These are phyloP conservation scores for Heterobasidion occidentale DNA, from an alignment of 1,284 basidiomycete species.

Conservation along the genomic window DNA sequence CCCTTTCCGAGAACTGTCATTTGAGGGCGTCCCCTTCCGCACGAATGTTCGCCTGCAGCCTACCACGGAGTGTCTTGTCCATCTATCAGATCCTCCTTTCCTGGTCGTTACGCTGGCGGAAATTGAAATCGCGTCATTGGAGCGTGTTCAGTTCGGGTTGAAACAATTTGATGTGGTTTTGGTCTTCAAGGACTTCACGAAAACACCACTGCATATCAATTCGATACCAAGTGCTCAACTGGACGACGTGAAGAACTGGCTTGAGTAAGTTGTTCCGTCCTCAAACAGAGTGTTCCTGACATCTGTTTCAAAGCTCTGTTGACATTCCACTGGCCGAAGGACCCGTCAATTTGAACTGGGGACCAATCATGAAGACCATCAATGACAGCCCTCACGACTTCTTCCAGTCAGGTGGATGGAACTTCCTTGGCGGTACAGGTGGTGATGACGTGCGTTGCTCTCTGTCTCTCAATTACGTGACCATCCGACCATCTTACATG, in stretches of 20 bases:
- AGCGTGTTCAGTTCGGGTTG: conserved; percentile 94
- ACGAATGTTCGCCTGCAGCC: conserved; percentile 93
- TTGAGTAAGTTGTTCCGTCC: conserved; percentile 65
- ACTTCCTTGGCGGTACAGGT: conserved; percentile 74
- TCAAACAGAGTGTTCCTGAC: background rate
- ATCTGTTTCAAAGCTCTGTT: conserved; percentile 59
- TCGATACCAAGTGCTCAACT: conserved; percentile 87
- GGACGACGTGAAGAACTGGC: conserved; percentile 97
- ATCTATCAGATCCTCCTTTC: conserved; percentile 94
- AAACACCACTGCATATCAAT: conserved; percentile 88
- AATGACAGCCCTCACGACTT: conserved; percentile 95
- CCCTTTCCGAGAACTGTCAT: conserved; percentile 95
- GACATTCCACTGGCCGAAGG: conserved; percentile 96
- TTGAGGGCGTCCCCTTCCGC: conserved; percentile 95
- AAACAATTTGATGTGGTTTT: conserved; percentile 98
- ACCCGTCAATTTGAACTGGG: conserved; percentile 97
- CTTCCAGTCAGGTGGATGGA: conserved; percentile 95
- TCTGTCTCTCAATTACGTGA: background rate
- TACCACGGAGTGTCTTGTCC: conserved; percentile 94
- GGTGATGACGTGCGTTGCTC: conserved; percentile 49
- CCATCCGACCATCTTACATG: conserved; percentile 4
- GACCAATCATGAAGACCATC: conserved; percentile 95
- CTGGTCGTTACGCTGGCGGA: conserved; percentile 92
- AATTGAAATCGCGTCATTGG: conserved; percentile 94
- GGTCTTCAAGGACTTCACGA: conserved; percentile 95